Base-by-base conservation (phyloP, 768 basidiomycete genomes). In the Pleurotus platypus region DNA sequence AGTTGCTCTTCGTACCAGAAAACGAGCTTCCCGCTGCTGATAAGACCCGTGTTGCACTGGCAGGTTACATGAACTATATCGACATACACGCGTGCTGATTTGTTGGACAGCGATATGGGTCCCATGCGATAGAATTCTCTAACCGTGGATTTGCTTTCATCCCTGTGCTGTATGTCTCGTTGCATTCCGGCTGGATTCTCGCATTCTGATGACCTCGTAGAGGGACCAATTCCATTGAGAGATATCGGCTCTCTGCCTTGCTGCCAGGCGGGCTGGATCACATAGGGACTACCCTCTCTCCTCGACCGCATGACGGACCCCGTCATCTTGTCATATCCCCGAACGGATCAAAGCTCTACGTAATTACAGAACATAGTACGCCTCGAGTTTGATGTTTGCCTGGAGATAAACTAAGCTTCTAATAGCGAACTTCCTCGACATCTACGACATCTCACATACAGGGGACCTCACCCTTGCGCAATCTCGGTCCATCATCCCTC, bases 251-350 rank as follows among this genome's bases (percentile, higher is more conserved):
- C 16, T 50, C 60, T 58, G 58, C 6, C 72, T 70, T 55, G 67
- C 76, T 42, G 12, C 62, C 2, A 26, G 48, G 0, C 24, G 13
- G 4, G 2, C 67, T 71, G 5, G 77, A 78, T 1, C 57, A 58
- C 1, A 62, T 83, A 9, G 68, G 69, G 8, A 74, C 76, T 3
- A 69, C 70, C 12, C 61, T 63, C 1, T 79, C 79, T 9, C 78
- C 79, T 0, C 69, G 76, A 22, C 66, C 69, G 0, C 69, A 76
- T 24, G 79, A 82, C 55, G 82, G 80, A 1, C 80, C 82, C 2
- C 69, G 81, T 15, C 81, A 83, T 64, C 67, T 82, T 57, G 80
- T 79, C 58, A 62, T 82, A 1, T 79, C 81, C 58, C 80, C 81
- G 0, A 80, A 80, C 58, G 80, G 80, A 0, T 74, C 71, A 47